Evolutionary conservation across 305 asterid genomes (phyloP).

Genomic region (Plantago lanceolata): DNA sequence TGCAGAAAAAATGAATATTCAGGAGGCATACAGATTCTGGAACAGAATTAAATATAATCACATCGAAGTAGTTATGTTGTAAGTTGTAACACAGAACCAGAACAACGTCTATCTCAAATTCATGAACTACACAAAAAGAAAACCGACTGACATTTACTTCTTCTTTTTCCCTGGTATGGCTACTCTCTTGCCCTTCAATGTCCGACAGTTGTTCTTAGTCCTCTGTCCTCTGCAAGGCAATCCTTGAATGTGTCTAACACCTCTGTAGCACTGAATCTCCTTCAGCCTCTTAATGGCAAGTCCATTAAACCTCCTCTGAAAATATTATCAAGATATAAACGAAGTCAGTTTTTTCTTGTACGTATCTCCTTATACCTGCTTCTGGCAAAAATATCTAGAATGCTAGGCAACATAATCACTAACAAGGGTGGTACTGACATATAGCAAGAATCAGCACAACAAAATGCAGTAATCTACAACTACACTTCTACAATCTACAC

Average conservation of each 20-base stretch:
- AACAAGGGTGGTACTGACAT: background rate
- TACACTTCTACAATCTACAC: background rate
- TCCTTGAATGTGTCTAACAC: slow-evolving; percentile 79
- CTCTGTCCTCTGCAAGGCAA: slow-evolving; percentile 94
- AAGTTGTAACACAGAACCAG: slow-evolving; percentile 18
- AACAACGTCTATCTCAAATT: slow-evolving; percentile 10
- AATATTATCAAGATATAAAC: background rate
- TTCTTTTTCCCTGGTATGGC: slow-evolving; percentile 91
- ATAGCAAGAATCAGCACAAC: too few species aligned
- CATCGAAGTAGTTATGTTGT: slow-evolving; percentile 15
- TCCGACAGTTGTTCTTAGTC: slow-evolving; percentile 89
- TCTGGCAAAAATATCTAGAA: background rate
- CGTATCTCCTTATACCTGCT: background rate
- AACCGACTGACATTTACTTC: slow-evolving; percentile 31
- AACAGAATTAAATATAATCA: slow-evolving; percentile 19
- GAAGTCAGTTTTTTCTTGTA: background rate
- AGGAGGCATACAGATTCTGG: slow-evolving; percentile 7
- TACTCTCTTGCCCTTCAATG: slow-evolving; percentile 84
- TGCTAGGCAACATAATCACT: background rate
- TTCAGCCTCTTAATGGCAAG: slow-evolving; percentile 80
- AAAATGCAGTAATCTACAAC: background rate
- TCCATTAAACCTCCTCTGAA: slow-evolving; percentile 84
- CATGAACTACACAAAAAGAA: slow-evolving; percentile 21
- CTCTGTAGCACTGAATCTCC: slow-evolving; percentile 96
- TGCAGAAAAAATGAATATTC: background rate